Evolutionary conservation across 768 basidiomycete genomes (phyloP), one percentile per base, ranked within the genome.

Genomic region (Cytidiella melzeri): DNA sequence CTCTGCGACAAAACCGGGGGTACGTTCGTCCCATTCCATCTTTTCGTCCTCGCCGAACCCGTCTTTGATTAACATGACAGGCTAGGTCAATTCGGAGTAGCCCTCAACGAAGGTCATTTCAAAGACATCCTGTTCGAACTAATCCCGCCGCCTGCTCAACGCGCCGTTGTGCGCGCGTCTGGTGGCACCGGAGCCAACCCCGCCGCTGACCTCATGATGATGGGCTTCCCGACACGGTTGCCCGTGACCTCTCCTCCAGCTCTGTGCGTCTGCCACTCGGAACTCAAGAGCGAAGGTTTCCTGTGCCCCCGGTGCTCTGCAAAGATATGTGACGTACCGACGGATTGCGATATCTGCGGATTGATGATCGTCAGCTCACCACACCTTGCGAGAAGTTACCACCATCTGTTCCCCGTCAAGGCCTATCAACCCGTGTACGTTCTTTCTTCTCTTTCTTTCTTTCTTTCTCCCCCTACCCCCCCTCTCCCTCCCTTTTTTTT

Each of bases 361-460:
- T 71, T 99, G 57, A 96, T 97, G 88, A 92, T 99, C 56, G 96
- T 99, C 53, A 93, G 89, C 66, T 92, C 92, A 43, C 95, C 96
- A 12, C 96, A 98, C 72, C 75, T 99, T 48, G 96, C 96, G 28
- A 74, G 96, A 58, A 97, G 94, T 61, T 95, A 94, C 63, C 87
- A 93, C 56, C 93, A 94, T 63, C 65, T 99, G 38, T 98, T 99
- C 66, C 96, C 96, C 0, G 96, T 97, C 36, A 90, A 87, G 58
- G 74, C 82, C 2, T 98, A 88, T 64, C 70, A 76, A 47, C 74
- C 87, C 15, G 80, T 92, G 92, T 94, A 67, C 67, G 92, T 77
- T 4, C 6, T 44, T 40, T 27, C n/a, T 45, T 41, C 42, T 40
- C 9, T 42, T 52, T 44, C 44, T 21, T 51, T 37, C 42, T 23